Base-by-base conservation (phyloP, 169 alveolate genomes). In the Neospora caninum region DNA sequence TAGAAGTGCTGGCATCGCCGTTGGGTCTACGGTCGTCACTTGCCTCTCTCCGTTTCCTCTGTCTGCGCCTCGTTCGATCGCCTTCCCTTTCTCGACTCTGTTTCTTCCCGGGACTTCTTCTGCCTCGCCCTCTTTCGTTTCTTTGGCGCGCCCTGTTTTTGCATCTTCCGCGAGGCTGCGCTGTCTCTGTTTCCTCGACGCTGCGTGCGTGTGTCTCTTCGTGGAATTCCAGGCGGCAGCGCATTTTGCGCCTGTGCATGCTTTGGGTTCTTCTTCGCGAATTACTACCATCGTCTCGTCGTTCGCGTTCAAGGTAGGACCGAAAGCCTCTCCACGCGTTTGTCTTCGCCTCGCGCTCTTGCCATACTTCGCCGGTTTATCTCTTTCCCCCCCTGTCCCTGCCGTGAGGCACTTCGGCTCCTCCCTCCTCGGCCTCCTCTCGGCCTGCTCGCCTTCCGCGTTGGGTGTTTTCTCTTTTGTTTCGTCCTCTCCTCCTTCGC, bases 231-330 rank as follows among this genome's bases (percentile, higher is more conserved):
- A 91, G 94, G 94, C 16, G 42, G 42, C 42, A 91, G 94, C 96
- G 70, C 93, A 80, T 87, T 80, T 49, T 43, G 96, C 88, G 96
- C 96, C 53, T 36, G 94, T 0, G 88, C 95, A 42, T 92, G 95
- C 58, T 89, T 94, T 83, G 96, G 96, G 2, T 95, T 95, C 88
- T 94, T 95, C 41, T 73, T 88, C 88, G 96, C 95, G 34, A 94
- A 94, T 69, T 94, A 92, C 70, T 53, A 64, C 45, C 88, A 88
- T 39, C 88, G 96, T 42, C 92, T 95, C n/a, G 49, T 95, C 43
- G 73, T 94, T 29, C 94, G 97, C 22, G 86, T 94, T 13, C 89
- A 94, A 58, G 93, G 93, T 54, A 92, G 43, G 43, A 18, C 34
- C 20, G 29, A 31, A 39, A 0, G 41, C 43, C 0, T 31, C 84